phyloP scores from a whole-genome alignment of 1,284 basidiomycete genomes.

The Pseudomicrostroma phylloplanum region DNA sequence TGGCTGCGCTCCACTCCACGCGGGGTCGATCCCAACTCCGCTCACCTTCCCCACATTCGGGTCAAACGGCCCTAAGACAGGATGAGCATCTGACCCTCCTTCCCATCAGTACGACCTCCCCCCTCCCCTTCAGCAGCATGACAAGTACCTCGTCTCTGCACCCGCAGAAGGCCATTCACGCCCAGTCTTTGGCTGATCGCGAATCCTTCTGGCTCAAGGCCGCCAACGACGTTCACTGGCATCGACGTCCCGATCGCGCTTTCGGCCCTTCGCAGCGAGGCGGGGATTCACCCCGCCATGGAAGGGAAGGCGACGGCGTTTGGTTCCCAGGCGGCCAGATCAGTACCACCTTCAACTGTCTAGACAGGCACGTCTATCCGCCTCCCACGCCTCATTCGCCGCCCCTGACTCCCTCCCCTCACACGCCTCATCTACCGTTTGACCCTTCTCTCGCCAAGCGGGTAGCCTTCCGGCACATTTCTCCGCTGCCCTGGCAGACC shows the following conservation, averaged over 20 bases:
- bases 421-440: conserved; percentile 30
- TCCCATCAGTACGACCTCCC: too few relatives aligned
- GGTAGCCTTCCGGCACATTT: conserved; percentile 34
- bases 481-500: conserved; percentile 33
- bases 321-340: conserved; percentile 37
- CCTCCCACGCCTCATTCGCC: conserved; percentile 16
- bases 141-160: conserved; percentile 10
- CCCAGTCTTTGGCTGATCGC: conserved; percentile 24
- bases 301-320: conserved; percentile 10
- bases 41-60: too few relatives aligned
- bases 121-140: neutral
- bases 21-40: too few relatives aligned
- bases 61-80: too few relatives aligned
- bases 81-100: too few relatives aligned
- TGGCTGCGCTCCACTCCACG: too few relatives aligned
- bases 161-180: conserved; percentile 30
- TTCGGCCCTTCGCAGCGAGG: conserved; percentile 20
- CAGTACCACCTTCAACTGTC: conserved; percentile 29
- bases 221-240: conserved; percentile 32
- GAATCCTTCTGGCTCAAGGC: conserved; percentile 36
- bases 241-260: conserved; percentile 27
- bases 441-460: conserved; percentile 21
- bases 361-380: conserved; percentile 28
- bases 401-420: conserved; percentile 28
- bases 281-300: too few relatives aligned